Conservation (phyloP, 768 basidiomycete species). For the Leccinum aurantiacum region DNA sequence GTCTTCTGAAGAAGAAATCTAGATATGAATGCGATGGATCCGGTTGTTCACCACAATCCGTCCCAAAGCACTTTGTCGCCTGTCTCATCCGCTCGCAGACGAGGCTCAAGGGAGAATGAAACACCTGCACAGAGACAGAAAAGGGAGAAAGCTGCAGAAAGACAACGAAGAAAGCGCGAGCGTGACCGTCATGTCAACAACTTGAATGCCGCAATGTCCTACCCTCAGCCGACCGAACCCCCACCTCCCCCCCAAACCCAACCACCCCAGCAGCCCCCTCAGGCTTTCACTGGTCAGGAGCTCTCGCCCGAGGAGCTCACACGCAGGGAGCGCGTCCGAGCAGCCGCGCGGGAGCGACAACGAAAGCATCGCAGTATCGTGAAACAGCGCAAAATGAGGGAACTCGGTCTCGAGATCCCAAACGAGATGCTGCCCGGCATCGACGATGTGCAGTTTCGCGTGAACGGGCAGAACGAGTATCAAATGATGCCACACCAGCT, state of each 20-base stretch:
- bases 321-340: slow-evolving; percentile 68
- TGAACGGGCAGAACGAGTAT: slow-evolving; percentile 45
- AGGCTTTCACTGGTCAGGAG: slow-evolving; percentile 31
- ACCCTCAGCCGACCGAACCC: slow-evolving; percentile 35
- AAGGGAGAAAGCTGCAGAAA: slow-evolving; percentile 84
- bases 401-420: slow-evolving; percentile 80
- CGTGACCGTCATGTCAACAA: slow-evolving; percentile 51
- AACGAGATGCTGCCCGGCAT: slow-evolving; percentile 65
- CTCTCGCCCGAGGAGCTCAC: slow-evolving; percentile 64
- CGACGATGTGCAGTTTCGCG: slow-evolving; percentile 67
- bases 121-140: slow-evolving; percentile 71
- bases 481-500: slow-evolving; percentile 39
- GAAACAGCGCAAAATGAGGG: slow-evolving; percentile 78
- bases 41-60: slow-evolving; percentile 33
- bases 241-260: slow-evolving; percentile 36
- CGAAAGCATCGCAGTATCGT: slow-evolving; percentile 78
- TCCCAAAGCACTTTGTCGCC: slow-evolving; percentile 34
- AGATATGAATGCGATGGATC: slow-evolving; percentile 35
- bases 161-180: slow-evolving; percentile 82
- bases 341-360: slow-evolving; percentile 78
- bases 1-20: slow-evolving; percentile 16
- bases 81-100: slow-evolving; percentile 45
- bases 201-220: slow-evolving; percentile 43
- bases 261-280: slow-evolving; percentile 27
- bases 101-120: slow-evolving; percentile 65